These are phyloP conservation scores for Ceratobasidium sp. DNA, from an alignment of 1,284 basidiomycete genomes.

Conservation along the genomic window DNA sequence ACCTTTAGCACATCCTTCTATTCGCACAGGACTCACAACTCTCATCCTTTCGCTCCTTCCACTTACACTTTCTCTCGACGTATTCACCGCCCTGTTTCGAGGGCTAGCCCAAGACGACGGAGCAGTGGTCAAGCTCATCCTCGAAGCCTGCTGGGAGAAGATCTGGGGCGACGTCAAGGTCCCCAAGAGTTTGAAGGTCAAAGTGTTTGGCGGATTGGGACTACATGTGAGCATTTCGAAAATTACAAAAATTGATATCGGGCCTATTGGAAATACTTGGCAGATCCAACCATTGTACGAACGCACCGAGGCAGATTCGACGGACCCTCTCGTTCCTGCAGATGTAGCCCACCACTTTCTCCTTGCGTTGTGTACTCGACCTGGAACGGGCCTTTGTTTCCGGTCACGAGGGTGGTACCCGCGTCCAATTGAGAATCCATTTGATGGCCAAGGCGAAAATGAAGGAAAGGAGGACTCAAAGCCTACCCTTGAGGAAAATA, in stretches of 20 bases:
- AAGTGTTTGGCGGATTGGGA: constrained; percentile 63
- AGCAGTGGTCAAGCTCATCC: constrained; percentile 59
- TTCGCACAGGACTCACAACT: constrained; percentile 70
- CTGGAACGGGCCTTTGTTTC: constrained; percentile 87
- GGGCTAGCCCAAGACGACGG: constrained; percentile 69
- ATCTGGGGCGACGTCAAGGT: constrained; percentile 74
- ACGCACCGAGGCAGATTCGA: constrained; percentile 58
- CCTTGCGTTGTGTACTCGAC: constrained; percentile 82
- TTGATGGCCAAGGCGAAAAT: constrained; percentile 31
- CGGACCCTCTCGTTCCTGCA: constrained; percentile 66
- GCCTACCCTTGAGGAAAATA: neutral
- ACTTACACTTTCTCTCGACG: constrained; percentile 68
- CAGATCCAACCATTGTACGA: constrained; percentile 76
- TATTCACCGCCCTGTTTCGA: constrained; percentile 70
- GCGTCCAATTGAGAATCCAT: constrained; percentile 54
- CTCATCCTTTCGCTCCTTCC: constrained; percentile 75
- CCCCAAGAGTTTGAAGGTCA: constrained; percentile 70
- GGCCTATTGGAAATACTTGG: neutral
- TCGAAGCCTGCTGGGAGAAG: constrained; percentile 71
- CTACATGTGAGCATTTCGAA: constrained; percentile 2
- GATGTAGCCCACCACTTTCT: constrained; percentile 89
- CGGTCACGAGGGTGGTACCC: constrained; percentile 91
- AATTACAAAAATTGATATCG: neutral
- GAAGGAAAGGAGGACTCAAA: neutral
- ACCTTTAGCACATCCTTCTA: constrained; percentile 56